These are phyloP conservation scores for Eucalyptus camaldulensis DNA, from an alignment of 345 rosid genomes.

Conservation along the genomic window DNA sequence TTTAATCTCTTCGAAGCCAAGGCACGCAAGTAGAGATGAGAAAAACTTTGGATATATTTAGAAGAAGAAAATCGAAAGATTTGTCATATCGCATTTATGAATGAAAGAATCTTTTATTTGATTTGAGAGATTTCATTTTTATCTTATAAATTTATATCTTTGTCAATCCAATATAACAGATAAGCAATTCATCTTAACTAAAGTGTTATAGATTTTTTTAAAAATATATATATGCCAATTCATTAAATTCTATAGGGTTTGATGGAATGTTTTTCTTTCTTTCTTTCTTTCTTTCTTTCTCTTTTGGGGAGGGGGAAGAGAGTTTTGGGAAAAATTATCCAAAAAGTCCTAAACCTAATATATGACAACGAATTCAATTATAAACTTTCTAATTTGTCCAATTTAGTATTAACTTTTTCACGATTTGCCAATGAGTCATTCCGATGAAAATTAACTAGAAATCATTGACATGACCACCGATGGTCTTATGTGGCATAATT, in stretches of 20 bases:
- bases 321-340: no score
- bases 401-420: no score
- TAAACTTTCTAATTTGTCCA: no score
- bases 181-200: background rate
- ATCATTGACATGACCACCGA: accelerated
- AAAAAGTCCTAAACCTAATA: no score
- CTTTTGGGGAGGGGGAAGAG: accelerated
- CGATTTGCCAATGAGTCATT: no score
- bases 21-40: background rate
- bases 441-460: accelerated
- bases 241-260: background rate
- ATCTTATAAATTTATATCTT: background rate
- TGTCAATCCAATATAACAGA: background rate
- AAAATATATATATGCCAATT: background rate
- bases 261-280: background rate
- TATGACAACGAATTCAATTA: no score
- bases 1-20: background rate
- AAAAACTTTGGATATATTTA: background rate
- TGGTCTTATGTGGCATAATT: no score
- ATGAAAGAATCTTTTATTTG: no score
- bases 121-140: background rate
- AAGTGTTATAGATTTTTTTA: background rate
- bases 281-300: accelerated
- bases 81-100: background rate
- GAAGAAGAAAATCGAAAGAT: background rate